phyloP scores from a whole-genome alignment of 108 stramenopile species.

The Nitzschia inconspicua region DNA sequence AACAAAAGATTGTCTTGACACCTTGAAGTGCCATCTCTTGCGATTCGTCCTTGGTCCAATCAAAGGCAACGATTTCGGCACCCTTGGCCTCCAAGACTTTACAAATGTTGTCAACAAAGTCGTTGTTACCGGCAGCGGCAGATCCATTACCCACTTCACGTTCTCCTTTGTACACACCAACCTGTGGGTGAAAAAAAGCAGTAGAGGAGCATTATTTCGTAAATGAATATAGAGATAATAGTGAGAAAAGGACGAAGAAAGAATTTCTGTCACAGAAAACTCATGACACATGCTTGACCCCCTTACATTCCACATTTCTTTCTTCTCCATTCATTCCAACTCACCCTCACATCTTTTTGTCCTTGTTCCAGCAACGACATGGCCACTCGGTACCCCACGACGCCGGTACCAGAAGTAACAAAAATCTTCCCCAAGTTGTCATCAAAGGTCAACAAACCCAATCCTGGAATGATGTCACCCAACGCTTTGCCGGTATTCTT shows the following conservation, averaged over 20 bases:
- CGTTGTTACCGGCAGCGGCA: not conserved
- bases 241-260: too few relatives aligned
- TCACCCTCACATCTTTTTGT: slow-evolving; percentile 25
- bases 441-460: slow-evolving; percentile 30
- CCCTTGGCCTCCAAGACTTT: slow-evolving; percentile 24
- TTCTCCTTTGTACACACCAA: slow-evolving; percentile 40
- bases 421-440: slow-evolving; percentile 21
- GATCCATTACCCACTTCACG: slow-evolving; percentile 19
- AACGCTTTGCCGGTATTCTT: slow-evolving; percentile 22
- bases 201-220: too few relatives aligned
- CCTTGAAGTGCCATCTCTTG: slow-evolving; percentile 32
- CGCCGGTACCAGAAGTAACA: slow-evolving; percentile 39
- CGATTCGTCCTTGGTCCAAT: slow-evolving; percentile 32
- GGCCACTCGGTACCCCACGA: slow-evolving; percentile 49
- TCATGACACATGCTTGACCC: too few relatives aligned
- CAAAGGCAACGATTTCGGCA: slow-evolving; percentile 48
- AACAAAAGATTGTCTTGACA: slow-evolving; percentile 52
- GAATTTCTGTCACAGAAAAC: too few relatives aligned
- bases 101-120: slow-evolving; percentile 22
- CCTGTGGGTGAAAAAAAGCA: too few relatives aligned
- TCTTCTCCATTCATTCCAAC: too few relatives aligned
- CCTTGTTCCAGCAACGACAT: slow-evolving; percentile 31
- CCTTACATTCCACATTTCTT: too few relatives aligned
- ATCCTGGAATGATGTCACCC: slow-evolving; percentile 37
- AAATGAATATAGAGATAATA: too few relatives aligned